A percentile compares a stretch with the other conserved stretches of the same genome.
Conservation (phyloP, 1,139 yeast genomes). For the Yamadazyma atlantica region DNA sequence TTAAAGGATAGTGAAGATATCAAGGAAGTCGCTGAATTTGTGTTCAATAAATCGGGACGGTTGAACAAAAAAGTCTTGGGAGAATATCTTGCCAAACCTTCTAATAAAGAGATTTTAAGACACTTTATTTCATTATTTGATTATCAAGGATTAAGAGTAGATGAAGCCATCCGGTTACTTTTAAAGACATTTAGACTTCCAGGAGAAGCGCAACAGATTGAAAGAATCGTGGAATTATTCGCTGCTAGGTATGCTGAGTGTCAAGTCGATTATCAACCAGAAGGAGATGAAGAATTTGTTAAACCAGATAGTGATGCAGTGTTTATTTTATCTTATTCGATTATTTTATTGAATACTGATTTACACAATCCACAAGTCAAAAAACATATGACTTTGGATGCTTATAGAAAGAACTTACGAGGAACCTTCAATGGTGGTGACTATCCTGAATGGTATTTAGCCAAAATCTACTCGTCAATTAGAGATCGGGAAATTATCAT, state of each 20-base stretch:
- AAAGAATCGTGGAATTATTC: conserved; percentile 83
- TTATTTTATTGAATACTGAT: conserved; percentile 78
- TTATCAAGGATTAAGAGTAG: conserved; percentile 76
- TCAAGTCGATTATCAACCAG: conserved; percentile 30
- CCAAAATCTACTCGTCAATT: conserved; percentile 77
- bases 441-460: conserved; percentile 83
- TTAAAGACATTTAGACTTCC: conserved; percentile 87
- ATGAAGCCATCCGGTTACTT: conserved; percentile 85
- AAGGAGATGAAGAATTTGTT: conserved; percentile 39
- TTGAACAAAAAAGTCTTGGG: conserved; percentile 87
- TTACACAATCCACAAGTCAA: conserved; percentile 77
- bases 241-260: conserved; percentile 73
- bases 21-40: conserved; percentile 68
- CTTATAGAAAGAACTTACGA: conserved; percentile 74
- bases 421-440: conserved; percentile 78
- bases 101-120: conserved; percentile 57
- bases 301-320: conserved; percentile 73
- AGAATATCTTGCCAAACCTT: conserved; percentile 77
- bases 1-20: conserved; percentile 54
- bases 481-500: conserved; percentile 86
- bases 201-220: conserved; percentile 97
- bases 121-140: conserved; percentile 73
- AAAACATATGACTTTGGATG: conserved; percentile 84
- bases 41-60: conserved; percentile 76
- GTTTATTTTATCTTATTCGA: conserved; percentile 69